Percentiles rank a stretch among this genome's conserved stretches.
phyloP scores from a whole-genome alignment of 257 asterid species.

The Cordia subcordata region DNA sequence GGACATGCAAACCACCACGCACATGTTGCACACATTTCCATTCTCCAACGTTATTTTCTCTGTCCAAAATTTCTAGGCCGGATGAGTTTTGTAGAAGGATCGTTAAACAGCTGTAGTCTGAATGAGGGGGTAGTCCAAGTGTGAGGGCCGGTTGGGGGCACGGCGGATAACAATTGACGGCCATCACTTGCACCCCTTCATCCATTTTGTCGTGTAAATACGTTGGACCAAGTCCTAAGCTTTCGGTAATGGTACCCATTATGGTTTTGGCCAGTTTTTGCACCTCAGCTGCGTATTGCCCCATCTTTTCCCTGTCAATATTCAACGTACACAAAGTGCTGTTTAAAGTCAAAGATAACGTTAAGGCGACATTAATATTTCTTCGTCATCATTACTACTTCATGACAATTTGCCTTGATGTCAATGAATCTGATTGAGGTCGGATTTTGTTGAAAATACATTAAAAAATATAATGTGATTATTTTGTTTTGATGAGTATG shows the following conservation, averaged over 20 bases:
- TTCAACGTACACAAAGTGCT: too few relatives aligned
- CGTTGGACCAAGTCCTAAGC: slow-evolving; percentile 37
- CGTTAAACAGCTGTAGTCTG: slow-evolving; percentile 44
- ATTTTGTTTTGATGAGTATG: too few relatives aligned
- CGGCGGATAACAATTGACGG: slow-evolving; percentile 38
- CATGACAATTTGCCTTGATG: too few relatives aligned
- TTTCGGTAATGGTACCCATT: slow-evolving; percentile 33
- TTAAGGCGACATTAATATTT: too few relatives aligned
- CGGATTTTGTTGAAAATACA: too few relatives aligned
- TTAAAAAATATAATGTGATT: too few relatives aligned
- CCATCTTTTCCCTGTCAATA: slow-evolving; percentile 42
- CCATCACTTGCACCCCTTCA: slow-evolving; percentile 39
- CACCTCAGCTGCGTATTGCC: slow-evolving; percentile 27
- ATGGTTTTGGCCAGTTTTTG: slow-evolving; percentile 26
- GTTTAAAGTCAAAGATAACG: too few relatives aligned
- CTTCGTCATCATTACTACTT: too few relatives aligned
- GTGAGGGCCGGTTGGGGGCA: slow-evolving; percentile 36
- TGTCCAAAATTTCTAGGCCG: slow-evolving; percentile 31
- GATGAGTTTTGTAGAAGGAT: slow-evolving; percentile 30
- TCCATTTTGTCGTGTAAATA: slow-evolving; percentile 26
- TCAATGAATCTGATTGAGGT: too few relatives aligned
- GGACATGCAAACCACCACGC: slow-evolving; percentile 27
- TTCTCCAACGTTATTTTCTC: background rate
- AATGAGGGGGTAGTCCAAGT: slow-evolving; percentile 49
- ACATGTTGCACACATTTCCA: slow-evolving; percentile 32